A percentile compares a stretch with the other conserved stretches of the same genome.
Evolutionary conservation across 1,284 basidiomycete genomes (phyloP).

Genomic region (Austroboletus olivaceoglutinosus): DNA sequence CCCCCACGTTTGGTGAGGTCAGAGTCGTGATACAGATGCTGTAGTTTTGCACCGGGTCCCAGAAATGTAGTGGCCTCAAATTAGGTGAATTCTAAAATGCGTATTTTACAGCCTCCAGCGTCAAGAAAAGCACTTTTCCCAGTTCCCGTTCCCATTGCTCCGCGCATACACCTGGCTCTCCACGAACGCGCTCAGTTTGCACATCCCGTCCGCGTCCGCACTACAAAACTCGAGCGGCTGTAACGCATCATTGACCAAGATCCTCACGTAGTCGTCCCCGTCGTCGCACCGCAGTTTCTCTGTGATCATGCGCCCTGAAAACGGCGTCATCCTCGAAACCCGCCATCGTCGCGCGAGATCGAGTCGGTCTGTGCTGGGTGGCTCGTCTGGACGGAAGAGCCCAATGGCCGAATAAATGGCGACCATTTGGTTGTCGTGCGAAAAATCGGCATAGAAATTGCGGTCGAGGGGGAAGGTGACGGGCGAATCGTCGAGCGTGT

Average conservation of each 20-base stretch:
- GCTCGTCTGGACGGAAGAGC: conserved; percentile 50
- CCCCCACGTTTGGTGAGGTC: too few species aligned
- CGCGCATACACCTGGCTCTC: conserved; percentile 68
- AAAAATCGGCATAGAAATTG: conserved; percentile 72
- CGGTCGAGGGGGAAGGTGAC: conserved; percentile 72
- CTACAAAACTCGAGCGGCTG: conserved; percentile 65
- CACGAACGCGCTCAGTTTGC: conserved; percentile 64
- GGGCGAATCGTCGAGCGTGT: conserved; percentile 66
- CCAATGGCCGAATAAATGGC: conserved; percentile 74
- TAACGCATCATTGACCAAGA: conserved; percentile 66
- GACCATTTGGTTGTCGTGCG: conserved; percentile 81
- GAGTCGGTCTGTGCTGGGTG: conserved; percentile 44
- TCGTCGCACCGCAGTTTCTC: conserved; percentile 55
- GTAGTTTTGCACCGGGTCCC: too few species aligned
- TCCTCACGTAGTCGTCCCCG: conserved; percentile 49
- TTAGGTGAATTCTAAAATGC: not conserved
- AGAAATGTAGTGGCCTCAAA: too few species aligned
- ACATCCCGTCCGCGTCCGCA: conserved; percentile 52
- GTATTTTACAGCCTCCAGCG: not conserved
- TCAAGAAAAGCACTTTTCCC: conserved; percentile 49
- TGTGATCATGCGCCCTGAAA: conserved; percentile 60
- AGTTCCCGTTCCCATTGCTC: conserved; percentile 64
- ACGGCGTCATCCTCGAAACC: conserved; percentile 60
- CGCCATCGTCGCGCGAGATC: conserved; percentile 54
- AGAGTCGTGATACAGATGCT: too few species aligned